A percentile compares a stretch with the other conserved stretches of the same genome.
These are phyloP conservation scores for Aureobasidium melanogenum DNA, from an alignment of 2,329 filamentous ascomycete genomes.

Conservation along the genomic window DNA sequence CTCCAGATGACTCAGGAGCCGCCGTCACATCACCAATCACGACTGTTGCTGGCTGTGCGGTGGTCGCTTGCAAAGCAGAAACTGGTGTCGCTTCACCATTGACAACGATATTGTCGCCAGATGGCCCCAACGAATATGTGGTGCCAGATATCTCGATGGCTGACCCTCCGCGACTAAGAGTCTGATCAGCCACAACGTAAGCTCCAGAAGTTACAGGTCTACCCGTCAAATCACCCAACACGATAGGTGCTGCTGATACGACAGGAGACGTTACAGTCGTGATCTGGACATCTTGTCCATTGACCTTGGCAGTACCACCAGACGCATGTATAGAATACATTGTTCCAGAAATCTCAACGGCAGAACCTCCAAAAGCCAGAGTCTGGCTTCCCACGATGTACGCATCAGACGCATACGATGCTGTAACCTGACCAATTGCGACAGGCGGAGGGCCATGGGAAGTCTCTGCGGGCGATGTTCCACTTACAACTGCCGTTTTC, in stretches of 20 bases:
- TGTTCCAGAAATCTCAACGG: not conserved
- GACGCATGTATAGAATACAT: not conserved
- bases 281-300: not conserved
- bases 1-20: not conserved
- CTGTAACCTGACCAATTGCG: not conserved
- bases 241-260: not conserved
- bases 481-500: not conserved
- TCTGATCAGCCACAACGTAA: not conserved
- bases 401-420: not conserved
- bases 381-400: not conserved
- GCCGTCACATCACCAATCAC: not conserved
- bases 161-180: not conserved
- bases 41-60: not conserved
- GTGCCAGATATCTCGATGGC: not conserved
- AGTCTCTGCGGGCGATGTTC: not conserved
- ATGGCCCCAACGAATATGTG: not conserved
- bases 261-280: not conserved
- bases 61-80: not conserved
- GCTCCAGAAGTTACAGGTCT: not conserved
- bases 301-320: not conserved
- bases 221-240: not conserved
- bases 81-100: not conserved
- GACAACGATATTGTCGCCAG: not conserved
- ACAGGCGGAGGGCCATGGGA: not conserved
- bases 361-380: not conserved